Evolutionary conservation across 306 rosid species (phyloP), one percentile per base, ranked within the genome.

Genomic region (Delonix regia): DNA sequence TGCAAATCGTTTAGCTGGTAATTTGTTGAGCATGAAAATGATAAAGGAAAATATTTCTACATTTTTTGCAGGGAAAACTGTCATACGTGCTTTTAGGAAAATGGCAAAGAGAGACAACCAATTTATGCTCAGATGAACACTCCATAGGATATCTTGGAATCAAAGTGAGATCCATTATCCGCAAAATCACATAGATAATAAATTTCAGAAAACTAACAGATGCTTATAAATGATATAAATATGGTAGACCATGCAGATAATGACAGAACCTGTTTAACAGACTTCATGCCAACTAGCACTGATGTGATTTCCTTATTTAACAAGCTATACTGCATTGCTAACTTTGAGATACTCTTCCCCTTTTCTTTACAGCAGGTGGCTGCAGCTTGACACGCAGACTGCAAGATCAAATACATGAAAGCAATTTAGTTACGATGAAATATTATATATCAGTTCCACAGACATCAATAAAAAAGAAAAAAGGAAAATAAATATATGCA

Each of bases 301-400:
- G 98, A 85, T 33, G 99, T 70, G 64, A 95, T 88, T 52, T 91
- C 98, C 80, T 91, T 92, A 75, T 95, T 95, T 76, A 86, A 82
- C 88, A 95, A 88, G 89, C 99, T 92, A 89, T 91, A 95, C 85
- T 95, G 98, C 94, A 95, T 15, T 67, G 97, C 97, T 84, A 92
- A 87, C 89, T 92, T 91, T 22, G 99, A 82, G 86, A 95, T 89
- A 71, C 82, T 89, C 78, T 88, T 95, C 68, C 99, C 97, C 67
- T 83, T 92, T 80, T 86, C 89, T 88, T 83, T 87, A 80, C 97
- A 91, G 73, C 60, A 71, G 82, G 75, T 67, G 18, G 92, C 90
- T 65, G 99, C 96, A 73, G 93, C 93, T 85, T 72, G 90, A 79
- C 99, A 91, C 2, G 91, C 93, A 81, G 98, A 77, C 99, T 95